phyloP scores from a whole-genome alignment of 2,329 filamentous ascomycete genomes.

The Botrytis byssoidea region DNA sequence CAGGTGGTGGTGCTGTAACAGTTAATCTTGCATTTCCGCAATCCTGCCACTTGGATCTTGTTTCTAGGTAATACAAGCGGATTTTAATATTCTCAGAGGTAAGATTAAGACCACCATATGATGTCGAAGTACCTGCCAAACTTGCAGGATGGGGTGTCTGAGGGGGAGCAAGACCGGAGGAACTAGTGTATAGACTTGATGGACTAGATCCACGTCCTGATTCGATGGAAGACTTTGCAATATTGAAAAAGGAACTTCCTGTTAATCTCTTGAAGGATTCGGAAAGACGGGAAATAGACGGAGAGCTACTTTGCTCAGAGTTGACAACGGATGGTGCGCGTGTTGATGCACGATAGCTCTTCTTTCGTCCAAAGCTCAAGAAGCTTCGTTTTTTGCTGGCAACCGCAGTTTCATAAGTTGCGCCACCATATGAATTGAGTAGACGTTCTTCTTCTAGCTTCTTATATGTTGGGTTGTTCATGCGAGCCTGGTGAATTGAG shows the following conservation, averaged over 20 bases:
- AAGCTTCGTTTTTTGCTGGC: slow-evolving; percentile 47
- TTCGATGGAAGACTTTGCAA: slow-evolving; percentile 74
- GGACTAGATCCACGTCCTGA: slow-evolving; percentile 43
- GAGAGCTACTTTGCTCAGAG: slow-evolving; percentile 73
- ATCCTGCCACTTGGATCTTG: slow-evolving; percentile 82
- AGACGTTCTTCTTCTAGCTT: slow-evolving; percentile 63
- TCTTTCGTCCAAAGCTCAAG: slow-evolving; percentile 45
- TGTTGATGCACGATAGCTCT: slow-evolving; percentile 56
- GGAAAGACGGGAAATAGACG: slow-evolving; percentile 70
- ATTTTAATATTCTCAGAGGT: slow-evolving; percentile 82
- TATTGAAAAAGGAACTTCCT: slow-evolving; percentile 72
- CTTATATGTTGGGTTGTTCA: slow-evolving; percentile 89
- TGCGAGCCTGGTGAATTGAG: slow-evolving; percentile 82
- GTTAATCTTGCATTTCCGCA: slow-evolving; percentile 81
- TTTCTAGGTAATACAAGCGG: slow-evolving; percentile 77
- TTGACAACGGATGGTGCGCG: slow-evolving; percentile 54
- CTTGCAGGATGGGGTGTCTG: slow-evolving; percentile 29
- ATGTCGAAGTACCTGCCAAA: slow-evolving; percentile 31
- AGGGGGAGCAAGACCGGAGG: slow-evolving; percentile 40
- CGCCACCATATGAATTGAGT: slow-evolving; percentile 67
- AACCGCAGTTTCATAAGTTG: slow-evolving; percentile 44
- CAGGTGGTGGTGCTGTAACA: slow-evolving; percentile 71
- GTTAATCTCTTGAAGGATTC: slow-evolving; percentile 68
- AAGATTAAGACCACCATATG: slow-evolving; percentile 50
- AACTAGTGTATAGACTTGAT: slow-evolving; percentile 46